Evolutionary conservation across 192 early-diverging fungal species (phyloP), one percentile per base, ranked within the genome.

Genomic region (Hyaloraphidium curvatum): DNA sequence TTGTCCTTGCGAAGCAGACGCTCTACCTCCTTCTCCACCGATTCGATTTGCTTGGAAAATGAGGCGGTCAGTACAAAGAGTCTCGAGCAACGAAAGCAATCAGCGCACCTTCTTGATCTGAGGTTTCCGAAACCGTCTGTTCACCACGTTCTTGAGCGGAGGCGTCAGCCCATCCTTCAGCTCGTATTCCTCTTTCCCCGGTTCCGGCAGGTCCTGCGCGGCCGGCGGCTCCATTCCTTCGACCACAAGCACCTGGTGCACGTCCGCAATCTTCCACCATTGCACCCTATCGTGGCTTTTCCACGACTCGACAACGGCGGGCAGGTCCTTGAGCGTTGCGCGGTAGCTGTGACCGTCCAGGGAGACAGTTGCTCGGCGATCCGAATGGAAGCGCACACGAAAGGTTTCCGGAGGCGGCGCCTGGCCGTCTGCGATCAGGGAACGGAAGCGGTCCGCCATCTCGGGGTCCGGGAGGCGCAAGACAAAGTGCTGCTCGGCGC

Each of bases 321-420:
- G 43, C 25, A 48, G 43, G 43, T 48, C 43, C 4, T 48, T 14
- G 4, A 48, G 43, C 23, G 43, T 48, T 4, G 43, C 43, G 43
- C 43, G 43, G 23, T 48, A 25, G 14, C 4, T 9, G 43, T 14
- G 5, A 9, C 17, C 25, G 43, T 25, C 43, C 7, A 48, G 14
- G 43, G 43, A 11, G 43, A 48, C 14, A 25, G 43, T 48, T 14
- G 43, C 43, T 48, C 25, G 43, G 23, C 43, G 43, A n/a, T n/a
- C n/a, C n/a, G n/a, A n/a, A n/a, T n/a, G n/a, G n/a, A n/a, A n/a
- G n/a, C n/a, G n/a, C n/a, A n/a, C n/a, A n/a, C n/a, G n/a, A n/a
- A n/a, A n/a, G n/a, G n/a, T n/a, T n/a, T n/a, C n/a, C n/a, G n/a
- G n/a, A n/a, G n/a, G n/a, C n/a, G n/a, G n/a, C n/a, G n/a, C n/a